Evolutionary conservation across 805 yeast species (phyloP).

Genomic region (Saturnispora sanitii): DNA sequence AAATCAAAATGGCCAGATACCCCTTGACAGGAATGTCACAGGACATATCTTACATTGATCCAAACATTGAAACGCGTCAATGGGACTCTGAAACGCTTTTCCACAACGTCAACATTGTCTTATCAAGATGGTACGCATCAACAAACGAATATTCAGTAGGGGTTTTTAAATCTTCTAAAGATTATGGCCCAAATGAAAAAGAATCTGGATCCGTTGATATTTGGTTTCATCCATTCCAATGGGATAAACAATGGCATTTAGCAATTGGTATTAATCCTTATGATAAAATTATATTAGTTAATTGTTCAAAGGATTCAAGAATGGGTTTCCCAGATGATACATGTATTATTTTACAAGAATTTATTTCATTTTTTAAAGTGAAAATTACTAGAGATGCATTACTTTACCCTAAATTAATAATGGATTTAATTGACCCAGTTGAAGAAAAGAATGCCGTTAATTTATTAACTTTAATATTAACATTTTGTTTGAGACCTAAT

Average conservation of each 20-base stretch:
- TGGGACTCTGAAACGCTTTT: constrained; percentile 5
- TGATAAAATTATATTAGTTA: constrained; percentile 20
- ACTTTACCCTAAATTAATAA: constrained; percentile 18
- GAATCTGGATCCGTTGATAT: constrained; percentile 12
- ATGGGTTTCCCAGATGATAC: constrained; percentile 19
- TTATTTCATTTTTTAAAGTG: constrained; percentile 21
- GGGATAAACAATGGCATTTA: constrained; percentile 27
- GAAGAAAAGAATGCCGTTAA: constrained; percentile 23
- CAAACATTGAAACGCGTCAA: not conserved
- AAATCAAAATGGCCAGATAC: constrained; percentile 1
- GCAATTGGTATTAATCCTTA: constrained; percentile 23
- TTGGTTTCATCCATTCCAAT: constrained; percentile 25
- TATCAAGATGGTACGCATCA: constrained; percentile 4
- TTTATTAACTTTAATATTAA: constrained; percentile 21
- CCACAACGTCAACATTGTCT: constrained; percentile 5
- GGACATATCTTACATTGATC: constrained; percentile 8
- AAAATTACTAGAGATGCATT: constrained; percentile 22
- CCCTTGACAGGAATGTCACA: constrained; percentile 10
- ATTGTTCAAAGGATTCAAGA: constrained; percentile 18
- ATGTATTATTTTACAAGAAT: constrained; percentile 21
- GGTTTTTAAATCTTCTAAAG: constrained; percentile 16
- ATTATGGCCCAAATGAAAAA: constrained; percentile 23
- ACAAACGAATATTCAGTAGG: constrained; percentile 1
- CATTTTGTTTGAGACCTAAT: constrained; percentile 20
- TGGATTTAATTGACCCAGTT: constrained; percentile 20